These are phyloP conservation scores for Iberis pinnata DNA, from an alignment of 345 rosid species.

Conservation along the genomic window DNA sequence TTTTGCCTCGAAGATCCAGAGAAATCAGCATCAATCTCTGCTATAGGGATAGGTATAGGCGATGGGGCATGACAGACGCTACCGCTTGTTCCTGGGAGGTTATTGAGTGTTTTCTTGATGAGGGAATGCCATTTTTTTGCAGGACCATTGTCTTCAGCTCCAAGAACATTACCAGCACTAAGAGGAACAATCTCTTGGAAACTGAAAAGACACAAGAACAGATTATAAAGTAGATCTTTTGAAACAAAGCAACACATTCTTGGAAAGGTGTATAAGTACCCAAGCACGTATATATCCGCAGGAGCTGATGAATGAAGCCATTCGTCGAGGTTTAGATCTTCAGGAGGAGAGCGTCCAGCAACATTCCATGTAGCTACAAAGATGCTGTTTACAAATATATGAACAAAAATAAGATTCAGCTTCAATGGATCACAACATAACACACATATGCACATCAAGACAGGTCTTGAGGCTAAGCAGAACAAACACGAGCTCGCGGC, in stretches of 20 bases:
- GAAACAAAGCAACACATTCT: constrained; percentile 9
- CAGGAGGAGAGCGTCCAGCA: constrained; percentile 86
- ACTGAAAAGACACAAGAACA: constrained; percentile 31
- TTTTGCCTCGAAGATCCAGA: constrained; percentile 86
- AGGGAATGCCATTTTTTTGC: constrained; percentile 92
- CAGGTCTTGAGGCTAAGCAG: too few species aligned
- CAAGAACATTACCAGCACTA: constrained; percentile 93
- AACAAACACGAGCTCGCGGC: too few species aligned
- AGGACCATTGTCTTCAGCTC: constrained; percentile 96
- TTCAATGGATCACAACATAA: background rate
- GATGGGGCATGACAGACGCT: constrained; percentile 63
- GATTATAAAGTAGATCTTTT: background rate
- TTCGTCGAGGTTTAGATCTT: constrained; percentile 77
- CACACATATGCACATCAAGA: background rate
- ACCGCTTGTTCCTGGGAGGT: constrained; percentile 64
- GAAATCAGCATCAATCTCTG: constrained; percentile 87
- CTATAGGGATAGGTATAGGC: constrained; percentile 85
- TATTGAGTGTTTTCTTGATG: constrained; percentile 70
- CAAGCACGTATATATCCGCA: constrained; percentile 93
- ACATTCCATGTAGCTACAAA: constrained; percentile 97
- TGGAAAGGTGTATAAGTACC: constrained; percentile 38
- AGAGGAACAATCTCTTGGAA: constrained; percentile 99
- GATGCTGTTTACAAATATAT: constrained; percentile 48
- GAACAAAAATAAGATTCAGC: background rate
- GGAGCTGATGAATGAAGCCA: constrained; percentile 98